Conservation (phyloP, 2,329 filamentous ascomycete species). For the Diaporthe batatas region DNA sequence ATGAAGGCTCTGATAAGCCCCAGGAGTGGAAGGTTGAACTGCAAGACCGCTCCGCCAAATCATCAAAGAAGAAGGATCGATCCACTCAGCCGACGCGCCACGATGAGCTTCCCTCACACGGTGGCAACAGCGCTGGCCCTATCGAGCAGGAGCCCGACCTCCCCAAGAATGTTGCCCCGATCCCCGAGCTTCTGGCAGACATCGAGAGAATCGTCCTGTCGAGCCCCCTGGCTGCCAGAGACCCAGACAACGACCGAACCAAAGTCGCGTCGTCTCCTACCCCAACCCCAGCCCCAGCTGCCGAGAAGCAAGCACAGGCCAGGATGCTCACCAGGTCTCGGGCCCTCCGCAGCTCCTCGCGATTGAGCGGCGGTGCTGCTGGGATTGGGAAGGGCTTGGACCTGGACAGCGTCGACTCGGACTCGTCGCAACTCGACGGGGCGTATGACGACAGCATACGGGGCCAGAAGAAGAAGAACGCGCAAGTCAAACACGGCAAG, state of each 20-base stretch:
- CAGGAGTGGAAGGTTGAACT: not conserved
- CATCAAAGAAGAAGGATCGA: not conserved
- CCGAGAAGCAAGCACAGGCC: not conserved
- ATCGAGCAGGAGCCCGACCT: not conserved
- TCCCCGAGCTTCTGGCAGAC: slow-evolving; percentile 29
- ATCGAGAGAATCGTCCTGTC: slow-evolving; percentile 20
- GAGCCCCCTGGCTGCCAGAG: not conserved
- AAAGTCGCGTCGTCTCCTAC: too few relatives aligned
- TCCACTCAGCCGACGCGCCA: not conserved
- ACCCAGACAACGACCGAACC: too few relatives aligned
- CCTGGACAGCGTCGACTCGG: not conserved
- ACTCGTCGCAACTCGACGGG: slow-evolving; percentile 1
- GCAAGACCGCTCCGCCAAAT: not conserved
- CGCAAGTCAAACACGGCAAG: not conserved
- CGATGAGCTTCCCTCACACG: not conserved
- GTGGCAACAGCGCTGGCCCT: not conserved
- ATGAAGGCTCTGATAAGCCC: not conserved
- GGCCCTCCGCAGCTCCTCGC: not conserved
- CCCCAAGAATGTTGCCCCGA: not conserved
- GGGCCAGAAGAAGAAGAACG: not conserved
- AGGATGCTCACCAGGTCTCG: not conserved
- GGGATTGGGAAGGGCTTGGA: not conserved
- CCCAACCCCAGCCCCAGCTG: too few relatives aligned
- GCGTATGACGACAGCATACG: not conserved
- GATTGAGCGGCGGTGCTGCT: not conserved